Evolutionary conservation across 345 rosid species (phyloP).

Genomic region (Salix udensis): DNA sequence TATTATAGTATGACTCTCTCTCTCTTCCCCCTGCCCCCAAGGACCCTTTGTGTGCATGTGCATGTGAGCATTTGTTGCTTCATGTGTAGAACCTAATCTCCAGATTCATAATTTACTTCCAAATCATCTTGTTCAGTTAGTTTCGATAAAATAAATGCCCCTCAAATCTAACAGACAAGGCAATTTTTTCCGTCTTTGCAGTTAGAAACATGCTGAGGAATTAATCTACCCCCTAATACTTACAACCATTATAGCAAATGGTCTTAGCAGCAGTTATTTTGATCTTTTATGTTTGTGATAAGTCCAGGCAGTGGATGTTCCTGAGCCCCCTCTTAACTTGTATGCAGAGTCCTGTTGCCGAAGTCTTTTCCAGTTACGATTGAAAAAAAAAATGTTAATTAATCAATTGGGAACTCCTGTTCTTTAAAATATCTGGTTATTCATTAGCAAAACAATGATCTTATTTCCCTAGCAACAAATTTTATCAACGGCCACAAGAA

Average conservation of each 20-base stretch:
- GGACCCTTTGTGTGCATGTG: not conserved
- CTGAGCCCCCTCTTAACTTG: not conserved
- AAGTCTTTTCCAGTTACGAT: not conserved
- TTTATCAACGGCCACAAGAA: not conserved
- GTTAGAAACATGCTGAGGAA: not conserved
- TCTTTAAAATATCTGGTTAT: not conserved
- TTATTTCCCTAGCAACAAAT: not conserved
- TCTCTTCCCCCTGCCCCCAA: constrained; percentile 7
- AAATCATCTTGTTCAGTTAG: not conserved
- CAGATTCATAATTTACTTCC: not conserved
- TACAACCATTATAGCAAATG: not conserved
- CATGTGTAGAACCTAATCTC: not conserved
- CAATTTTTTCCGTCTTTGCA: no score
- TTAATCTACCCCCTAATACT: not conserved
- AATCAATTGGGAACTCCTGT: not conserved
- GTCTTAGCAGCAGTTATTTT: not conserved
- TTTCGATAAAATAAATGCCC: not conserved
- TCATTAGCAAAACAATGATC: not conserved
- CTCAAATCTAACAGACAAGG: not conserved
- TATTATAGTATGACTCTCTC: constrained; percentile 46
- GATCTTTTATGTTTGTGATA: not conserved
- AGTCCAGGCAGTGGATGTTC: not conserved
- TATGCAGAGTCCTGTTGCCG: not conserved
- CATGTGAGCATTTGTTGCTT: not conserved
- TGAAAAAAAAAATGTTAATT: not conserved